Conservation (phyloP, 345 rosid genomes). For the Cardiospermum halicacabum region DNA sequence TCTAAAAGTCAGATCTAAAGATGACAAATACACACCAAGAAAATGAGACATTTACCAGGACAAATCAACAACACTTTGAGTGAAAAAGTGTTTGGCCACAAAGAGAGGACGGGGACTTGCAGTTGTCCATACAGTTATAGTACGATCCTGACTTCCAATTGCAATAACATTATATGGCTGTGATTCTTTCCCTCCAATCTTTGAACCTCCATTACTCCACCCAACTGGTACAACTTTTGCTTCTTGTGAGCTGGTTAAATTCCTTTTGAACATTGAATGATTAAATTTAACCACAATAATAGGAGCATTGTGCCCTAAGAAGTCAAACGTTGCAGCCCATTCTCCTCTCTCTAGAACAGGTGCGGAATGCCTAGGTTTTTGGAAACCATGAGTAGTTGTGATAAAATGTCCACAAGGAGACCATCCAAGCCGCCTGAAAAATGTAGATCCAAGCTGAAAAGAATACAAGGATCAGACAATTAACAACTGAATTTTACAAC, state of each 20-base stretch:
- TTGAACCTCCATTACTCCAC: slow-evolving; percentile 84
- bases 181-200: slow-evolving; percentile 73
- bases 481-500: slow-evolving; percentile 6
- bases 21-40: not conserved
- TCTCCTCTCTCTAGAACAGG: slow-evolving; percentile 99
- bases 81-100: slow-evolving; percentile 96
- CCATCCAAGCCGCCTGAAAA: slow-evolving; percentile 99
- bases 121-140: slow-evolving; percentile 99
- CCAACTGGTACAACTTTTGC: slow-evolving; percentile 50
- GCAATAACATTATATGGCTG: slow-evolving; percentile 94
- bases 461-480: slow-evolving; percentile 20
- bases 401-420: slow-evolving; percentile 99
- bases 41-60: slow-evolving; percentile 61
- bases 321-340: slow-evolving; percentile 97
- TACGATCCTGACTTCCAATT: slow-evolving; percentile 98
- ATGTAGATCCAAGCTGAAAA: slow-evolving; percentile 92
- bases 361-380: slow-evolving; percentile 99
- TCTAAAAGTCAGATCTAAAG: not conserved
- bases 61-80: slow-evolving; percentile 97
- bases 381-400: slow-evolving; percentile 97
- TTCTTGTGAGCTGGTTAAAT: slow-evolving; percentile 46
- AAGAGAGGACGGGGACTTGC: slow-evolving; percentile 95
- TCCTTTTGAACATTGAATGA: slow-evolving; percentile 87
- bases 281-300: slow-evolving; percentile 92
- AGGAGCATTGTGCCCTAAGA: slow-evolving; percentile 98